Evolutionary conservation across 192 early-diverging fungal species (phyloP), one percentile per base, ranked within the genome.

Genomic region (Phlyctochytrium bullatum): DNA sequence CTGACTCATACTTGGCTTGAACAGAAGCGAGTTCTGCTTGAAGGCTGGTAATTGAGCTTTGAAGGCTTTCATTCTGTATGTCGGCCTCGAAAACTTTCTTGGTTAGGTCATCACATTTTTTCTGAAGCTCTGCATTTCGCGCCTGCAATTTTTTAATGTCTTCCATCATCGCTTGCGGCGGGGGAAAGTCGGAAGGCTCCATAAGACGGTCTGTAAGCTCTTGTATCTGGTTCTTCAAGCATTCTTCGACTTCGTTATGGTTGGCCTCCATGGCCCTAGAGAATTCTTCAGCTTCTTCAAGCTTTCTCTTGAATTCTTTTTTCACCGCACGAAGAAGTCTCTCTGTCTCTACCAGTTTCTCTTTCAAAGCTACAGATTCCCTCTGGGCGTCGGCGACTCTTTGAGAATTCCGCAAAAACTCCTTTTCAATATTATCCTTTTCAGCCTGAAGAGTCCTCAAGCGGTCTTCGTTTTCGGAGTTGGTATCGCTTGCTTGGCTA

Each of bases 211-310:
- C 69, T 4, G 69, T 34, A 3, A 71, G 54, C 35, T 71, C 69
- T 64, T 71, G 69, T 30, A 71, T 64, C 33, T 71, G 69, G 30
- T 54, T 23, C 31, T 71, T 60, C 12, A 71, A 36, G 34, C 69
- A 71, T 64, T 71, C 69, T 71, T 71, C 69, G 12, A 71, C 54
- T 32, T 71, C 69, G 2, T 36, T 30, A 35, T 71, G 69, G 4
- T 59, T 52, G 30, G 58, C 10, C 3, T 17, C 27, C 2, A 71
- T 6, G 2, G 60, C 61, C 36, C 64, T 63, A 12, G 64, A 29
- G 10, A 20, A 47, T 33, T 54, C 69, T 24, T 52, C 61, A 34
- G 54, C 17, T 51, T 61, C 69, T n/a, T 50, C 40, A 50, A 50
- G 12, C n/a, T 10, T n/a, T n/a, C n/a, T n/a, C n/a, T 10, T n/a